phyloP scores from a whole-genome alignment of 768 basidiomycete species.

The Boletus rex-veris region DNA sequence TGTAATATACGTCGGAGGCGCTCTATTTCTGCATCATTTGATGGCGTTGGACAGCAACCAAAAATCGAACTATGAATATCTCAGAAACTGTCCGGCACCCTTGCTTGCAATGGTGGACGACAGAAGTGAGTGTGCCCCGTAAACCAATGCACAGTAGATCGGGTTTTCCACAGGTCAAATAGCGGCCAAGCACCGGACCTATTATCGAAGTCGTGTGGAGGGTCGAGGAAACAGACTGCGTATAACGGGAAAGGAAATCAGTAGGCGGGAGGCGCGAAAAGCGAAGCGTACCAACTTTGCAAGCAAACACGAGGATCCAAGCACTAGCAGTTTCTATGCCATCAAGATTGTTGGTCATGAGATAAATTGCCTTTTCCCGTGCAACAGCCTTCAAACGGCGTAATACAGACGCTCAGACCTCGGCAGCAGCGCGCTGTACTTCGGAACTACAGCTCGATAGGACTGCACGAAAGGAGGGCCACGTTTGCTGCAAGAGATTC shows the following conservation, averaged over 20 bases:
- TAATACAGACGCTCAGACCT: constrained; percentile 82
- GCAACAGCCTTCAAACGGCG: constrained; percentile 64
- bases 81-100: constrained; percentile 56
- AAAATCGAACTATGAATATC: too few relatives aligned
- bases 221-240: constrained; percentile 73
- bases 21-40: too few relatives aligned
- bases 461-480: constrained; percentile 48
- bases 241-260: background rate
- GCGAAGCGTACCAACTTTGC: constrained; percentile 51
- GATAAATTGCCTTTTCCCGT: constrained; percentile 50
- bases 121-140: constrained; percentile 71
- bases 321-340: constrained; percentile 62
- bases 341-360: constrained; percentile 51
- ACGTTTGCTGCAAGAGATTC: constrained; percentile 57
- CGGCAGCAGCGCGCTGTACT: constrained; percentile 73
- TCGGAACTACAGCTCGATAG: constrained; percentile 64
- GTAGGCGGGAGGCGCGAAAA: background rate
- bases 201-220: constrained; percentile 77
- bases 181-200: constrained; percentile 49
- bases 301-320: constrained; percentile 74
- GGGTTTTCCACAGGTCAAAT: constrained; percentile 43
- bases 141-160: constrained; percentile 52
- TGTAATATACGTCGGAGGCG: too few relatives aligned
- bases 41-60: too few relatives aligned
- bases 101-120: constrained; percentile 40